Percentiles rank a stretch among this genome's conserved stretches.
Evolutionary conservation across 2,329 filamentous ascomycete genomes (phyloP).

Genomic region (Fusarium continuum): DNA sequence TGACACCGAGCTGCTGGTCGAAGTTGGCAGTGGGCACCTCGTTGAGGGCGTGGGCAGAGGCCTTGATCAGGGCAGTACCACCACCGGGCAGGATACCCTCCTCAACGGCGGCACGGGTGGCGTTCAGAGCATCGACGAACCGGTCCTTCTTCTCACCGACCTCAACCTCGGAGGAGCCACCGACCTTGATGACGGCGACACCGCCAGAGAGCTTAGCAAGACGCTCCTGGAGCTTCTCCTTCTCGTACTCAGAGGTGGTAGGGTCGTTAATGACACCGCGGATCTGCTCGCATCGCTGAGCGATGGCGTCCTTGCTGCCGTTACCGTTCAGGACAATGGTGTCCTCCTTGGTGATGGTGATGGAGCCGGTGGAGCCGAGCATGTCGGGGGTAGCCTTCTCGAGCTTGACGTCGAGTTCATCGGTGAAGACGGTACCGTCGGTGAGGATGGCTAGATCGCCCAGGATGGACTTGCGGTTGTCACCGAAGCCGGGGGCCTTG

Average conservation of each 20-base stretch:
- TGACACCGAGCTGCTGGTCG: slow-evolving; percentile 98
- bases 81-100: slow-evolving; percentile 98
- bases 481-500: slow-evolving; percentile 98
- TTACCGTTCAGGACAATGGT: slow-evolving; percentile 98
- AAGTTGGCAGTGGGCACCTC: slow-evolving; percentile 92
- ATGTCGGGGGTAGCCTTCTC: slow-evolving; percentile 97
- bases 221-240: slow-evolving; percentile 99
- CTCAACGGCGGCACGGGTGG: slow-evolving; percentile 97
- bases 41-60: slow-evolving; percentile 85
- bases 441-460: slow-evolving; percentile 95
- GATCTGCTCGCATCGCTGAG: slow-evolving; percentile 98
- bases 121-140: slow-evolving; percentile 97
- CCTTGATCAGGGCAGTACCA: slow-evolving; percentile 98
- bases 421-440: slow-evolving; percentile 96
- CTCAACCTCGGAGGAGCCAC: slow-evolving; percentile 96
- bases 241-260: slow-evolving; percentile 97
- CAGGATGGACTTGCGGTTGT: slow-evolving; percentile 99
- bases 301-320: slow-evolving; percentile 90
- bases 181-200: slow-evolving; percentile 99
- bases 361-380: slow-evolving; percentile 96
- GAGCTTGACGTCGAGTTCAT: slow-evolving; percentile 98
- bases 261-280: slow-evolving; percentile 95
- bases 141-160: slow-evolving; percentile 99
- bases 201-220: slow-evolving; percentile 98
- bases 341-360: slow-evolving; percentile 99